Evolutionary conservation across 2,329 filamentous ascomycete genomes (phyloP).

Genomic region (Plectosphaerella plurivora): DNA sequence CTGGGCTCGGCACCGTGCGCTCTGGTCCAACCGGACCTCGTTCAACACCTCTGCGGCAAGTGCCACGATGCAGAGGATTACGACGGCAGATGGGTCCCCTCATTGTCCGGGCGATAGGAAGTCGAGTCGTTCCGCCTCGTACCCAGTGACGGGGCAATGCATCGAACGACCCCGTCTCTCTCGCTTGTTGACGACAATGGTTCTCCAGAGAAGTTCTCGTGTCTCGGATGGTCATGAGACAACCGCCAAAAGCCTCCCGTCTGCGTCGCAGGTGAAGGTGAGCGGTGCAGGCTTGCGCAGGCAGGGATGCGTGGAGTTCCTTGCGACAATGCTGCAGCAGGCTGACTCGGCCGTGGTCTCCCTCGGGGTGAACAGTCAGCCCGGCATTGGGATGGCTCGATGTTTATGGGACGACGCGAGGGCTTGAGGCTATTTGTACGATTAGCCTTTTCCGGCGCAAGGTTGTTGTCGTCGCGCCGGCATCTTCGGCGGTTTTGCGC

Average conservation of each 20-base stretch:
- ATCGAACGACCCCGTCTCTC: neutral
- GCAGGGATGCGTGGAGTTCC: neutral
- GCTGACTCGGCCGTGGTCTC: neutral
- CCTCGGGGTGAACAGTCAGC: neutral
- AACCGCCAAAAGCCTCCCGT: neutral
- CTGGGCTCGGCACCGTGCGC: neutral
- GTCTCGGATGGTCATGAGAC: neutral
- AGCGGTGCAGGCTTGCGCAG: neutral
- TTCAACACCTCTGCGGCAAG: neutral
- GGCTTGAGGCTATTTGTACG: too few species aligned
- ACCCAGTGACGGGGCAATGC: neutral
- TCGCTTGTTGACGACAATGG: too few species aligned
- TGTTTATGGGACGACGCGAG: too few species aligned
- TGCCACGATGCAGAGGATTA: neutral
- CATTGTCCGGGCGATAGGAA: neutral
- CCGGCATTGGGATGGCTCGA: neutral
- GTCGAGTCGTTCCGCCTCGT: neutral
- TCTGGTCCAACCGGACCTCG: too few species aligned
- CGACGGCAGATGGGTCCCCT: neutral
- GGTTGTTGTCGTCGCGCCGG: too few species aligned
- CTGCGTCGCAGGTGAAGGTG: neutral
- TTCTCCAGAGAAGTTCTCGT: neutral
- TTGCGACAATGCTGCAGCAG: neutral
- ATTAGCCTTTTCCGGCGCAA: too few species aligned
- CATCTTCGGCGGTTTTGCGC: too few species aligned